These are phyloP conservation scores for Crassisporium funariophilum DNA, from an alignment of 768 basidiomycete species.

Conservation along the genomic window DNA sequence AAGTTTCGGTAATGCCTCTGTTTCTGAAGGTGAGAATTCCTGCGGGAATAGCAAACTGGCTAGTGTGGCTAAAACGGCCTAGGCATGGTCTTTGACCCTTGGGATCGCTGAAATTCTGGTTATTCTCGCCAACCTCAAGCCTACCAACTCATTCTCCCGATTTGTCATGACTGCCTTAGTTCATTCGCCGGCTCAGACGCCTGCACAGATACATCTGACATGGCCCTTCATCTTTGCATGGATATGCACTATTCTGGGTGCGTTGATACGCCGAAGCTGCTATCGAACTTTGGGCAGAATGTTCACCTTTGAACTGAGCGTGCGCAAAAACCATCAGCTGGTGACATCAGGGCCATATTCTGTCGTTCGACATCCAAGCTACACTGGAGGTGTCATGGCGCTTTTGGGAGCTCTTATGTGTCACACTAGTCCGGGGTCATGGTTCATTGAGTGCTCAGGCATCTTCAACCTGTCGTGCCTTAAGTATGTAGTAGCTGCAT, in stretches of 20 bases:
- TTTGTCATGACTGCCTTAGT: slow-evolving; percentile 5
- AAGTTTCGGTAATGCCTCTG: slow-evolving; percentile 18
- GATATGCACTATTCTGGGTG: slow-evolving; percentile 6
- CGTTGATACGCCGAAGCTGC: slow-evolving; percentile 9
- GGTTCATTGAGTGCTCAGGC: slow-evolving; percentile 23
- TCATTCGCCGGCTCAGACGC: not conserved
- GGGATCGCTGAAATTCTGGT: slow-evolving; percentile 21
- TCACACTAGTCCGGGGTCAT: slow-evolving; percentile 32
- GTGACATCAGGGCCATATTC: slow-evolving; percentile 28
- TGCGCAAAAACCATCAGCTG: slow-evolving; percentile 30
- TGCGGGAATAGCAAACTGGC: not conserved
- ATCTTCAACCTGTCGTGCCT: slow-evolving; percentile 10
- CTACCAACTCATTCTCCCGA: slow-evolving; percentile 6
- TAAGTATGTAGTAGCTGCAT: slow-evolving; percentile 10
- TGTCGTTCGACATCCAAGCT: slow-evolving; percentile 33
- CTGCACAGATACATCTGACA: slow-evolving; percentile 4
- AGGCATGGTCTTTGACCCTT: slow-evolving; percentile 21
- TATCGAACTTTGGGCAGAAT: slow-evolving; percentile 9
- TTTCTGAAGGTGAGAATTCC: slow-evolving; percentile 22
- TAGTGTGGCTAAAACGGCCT: not conserved
- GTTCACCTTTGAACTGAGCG: slow-evolving; percentile 34
- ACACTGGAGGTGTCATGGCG: slow-evolving; percentile 24
- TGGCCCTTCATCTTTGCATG: slow-evolving; percentile 11
- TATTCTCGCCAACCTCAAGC: slow-evolving; percentile 15
- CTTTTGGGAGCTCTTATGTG: slow-evolving; percentile 32